Base-by-base conservation (phyloP, 768 basidiomycete genomes). In the Lanmaoa pseudosensibilis region DNA sequence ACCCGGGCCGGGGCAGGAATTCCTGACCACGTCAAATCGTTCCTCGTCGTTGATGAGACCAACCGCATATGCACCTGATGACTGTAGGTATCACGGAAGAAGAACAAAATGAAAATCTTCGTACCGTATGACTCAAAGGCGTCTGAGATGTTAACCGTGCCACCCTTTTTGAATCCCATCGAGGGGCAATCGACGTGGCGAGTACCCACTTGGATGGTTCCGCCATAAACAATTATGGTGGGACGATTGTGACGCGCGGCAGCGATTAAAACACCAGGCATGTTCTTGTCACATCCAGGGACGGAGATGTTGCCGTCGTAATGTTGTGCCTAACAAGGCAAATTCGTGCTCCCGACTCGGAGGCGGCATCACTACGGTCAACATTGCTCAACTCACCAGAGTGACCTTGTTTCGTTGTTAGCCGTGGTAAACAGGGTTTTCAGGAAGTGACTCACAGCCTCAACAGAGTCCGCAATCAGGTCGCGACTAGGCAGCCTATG, bases 261-360 rank as follows among this genome's bases (percentile, higher is more conserved):
- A 16, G 92, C 92, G 67, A 94, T 91, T 54, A 92, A 78, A 67
- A 87, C 90, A 18, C 90, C 92, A 10, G 92, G 92, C 92, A 94
- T 93, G 67, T 94, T 94, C 76, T 94, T 94, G 73, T 94, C 92
- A 61, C 92, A 94, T 54, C 92, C 91, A 18, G 92, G 92, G 51
- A 93, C 80, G 6, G 88, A 84, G 62, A 94, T 91, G 65, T 92
- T 92, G 13, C 83, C 92, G 58, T 94, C 92, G 63, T 94, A 93
- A 65, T 92, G 85, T 76, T 94, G 92, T 21, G 90, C 90, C 90
- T 89, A 52, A 32, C 37, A 50, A 21, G 50, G 36, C 4, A 45
- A 47, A 39, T 56, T 53, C 19, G 34, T 23, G 46, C 51, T 55
- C 27, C 23, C 30, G 50, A n/a, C n/a, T n/a, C n/a, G n/a, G n/a